Base-by-base conservation (phyloP, 2,329 filamentous ascomycete species). In the Aspergillus udagawae region DNA sequence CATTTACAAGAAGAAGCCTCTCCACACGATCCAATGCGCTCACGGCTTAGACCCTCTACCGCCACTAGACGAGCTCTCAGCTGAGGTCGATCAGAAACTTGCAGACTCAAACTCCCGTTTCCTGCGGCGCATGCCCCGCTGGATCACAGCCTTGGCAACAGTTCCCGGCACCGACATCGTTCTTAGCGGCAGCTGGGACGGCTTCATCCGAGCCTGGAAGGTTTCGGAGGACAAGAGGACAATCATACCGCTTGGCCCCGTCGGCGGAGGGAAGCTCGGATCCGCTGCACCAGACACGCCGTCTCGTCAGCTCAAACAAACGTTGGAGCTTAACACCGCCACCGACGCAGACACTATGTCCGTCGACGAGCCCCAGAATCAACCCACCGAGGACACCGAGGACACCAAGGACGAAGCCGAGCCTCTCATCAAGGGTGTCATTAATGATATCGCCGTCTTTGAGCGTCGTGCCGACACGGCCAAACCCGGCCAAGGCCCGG, bases 151-250 rank as follows among this genome's bases (percentile, higher is more conserved):
- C 5, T 79, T 99, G 47, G 82, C 87, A 51, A 89, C 91, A 0
- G 82, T 99, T 51, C 93, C 94, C 0, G 97, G 92, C 73, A 93
- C 91, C 4, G 92, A 99, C 68, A 79, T 96, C 52, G 85, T 99
- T 56, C 80, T 99, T 52, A 95, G 87, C 63, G 94, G 93, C 32
- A 96, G 91, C 74, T 99, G 93, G 92, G 94, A 96, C 70, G 94
- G 94, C 2, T 86, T 85, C 73, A 82, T 99, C 57, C 83, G 93
- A 51, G 88, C 88, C 4, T 99, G 94, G 94, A 86, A 83, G 59
- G 81, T 99, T 21, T 89, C 86, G 53, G 85, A 90, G 45, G 93
- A 97, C 72, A 94, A 92, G 77, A 85, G 85, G 72, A 86, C 82
- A 62, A 83, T 99, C 48, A 87, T 94, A 67, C 77, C 84, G 0